Base-by-base conservation (phyloP, 129 eudicot species). In the Heracleum sosnowskyi region DNA sequence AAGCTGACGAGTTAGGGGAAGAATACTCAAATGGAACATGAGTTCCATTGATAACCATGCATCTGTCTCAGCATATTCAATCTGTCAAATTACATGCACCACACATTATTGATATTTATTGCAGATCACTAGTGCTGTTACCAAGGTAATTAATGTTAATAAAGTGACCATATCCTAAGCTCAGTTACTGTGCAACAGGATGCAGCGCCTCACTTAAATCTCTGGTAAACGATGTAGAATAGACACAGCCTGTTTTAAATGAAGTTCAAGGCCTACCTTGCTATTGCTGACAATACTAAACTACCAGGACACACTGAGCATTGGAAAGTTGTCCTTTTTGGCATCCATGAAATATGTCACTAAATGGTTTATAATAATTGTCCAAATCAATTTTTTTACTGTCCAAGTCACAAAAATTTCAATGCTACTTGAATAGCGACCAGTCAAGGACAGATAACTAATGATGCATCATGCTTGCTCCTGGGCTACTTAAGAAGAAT, bases 11-110 rank as follows among this genome's bases (percentile, higher is more conserved):
- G 99, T 96, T 40, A 96, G 93, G 63, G 99, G 99, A 80, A 96
- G 97, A 83, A 92, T 86, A 83, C 97, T 92, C 83, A 96, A 86
- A 84, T 92, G 97, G 44, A 96, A 96, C 99, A 96, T 92, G 76
- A 96, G 97, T 85, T 92, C 99, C 97, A 96, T 84, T 22, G 99
- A 92, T 83, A 96, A 77, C 99, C 99, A 92, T 68, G 99, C 99
- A 90, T 96, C 99, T 72, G 97, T 92, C 85, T 92, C 93, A 74
- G 91, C 96, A 53, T 82, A 89, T 84, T 90, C 97, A 81, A 96
- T 88, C 99, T 96, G 95, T 57, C 77, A 80, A 39, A 68, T 26
- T 33, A 24, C 28, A 53, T 13, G 51, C 35, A 31, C 35, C 13
- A 63, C 7, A 10, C 33, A 62, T 62, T 26, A 62, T 11, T 62